These are phyloP conservation scores for Musa acuminata DNA, from an alignment of 176 grass and related monocot species.

Conservation along the genomic window DNA sequence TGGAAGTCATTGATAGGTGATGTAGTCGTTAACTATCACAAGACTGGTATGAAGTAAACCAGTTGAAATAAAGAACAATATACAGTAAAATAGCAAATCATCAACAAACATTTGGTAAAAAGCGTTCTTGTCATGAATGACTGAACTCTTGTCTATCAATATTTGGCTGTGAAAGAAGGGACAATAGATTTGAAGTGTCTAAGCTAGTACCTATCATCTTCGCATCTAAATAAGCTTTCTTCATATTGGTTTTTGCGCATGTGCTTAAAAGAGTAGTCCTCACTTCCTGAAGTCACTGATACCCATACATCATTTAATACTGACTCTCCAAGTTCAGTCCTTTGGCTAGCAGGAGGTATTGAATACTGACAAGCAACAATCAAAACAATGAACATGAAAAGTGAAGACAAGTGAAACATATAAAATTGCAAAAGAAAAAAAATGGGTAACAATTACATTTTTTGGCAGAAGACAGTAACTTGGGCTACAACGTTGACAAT, in stretches of 20 bases:
- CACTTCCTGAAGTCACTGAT: conserved; percentile 2
- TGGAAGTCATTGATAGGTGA: not conserved
- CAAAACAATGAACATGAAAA: not conserved
- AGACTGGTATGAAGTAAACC: too few relatives aligned
- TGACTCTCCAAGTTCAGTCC: conserved; percentile 23
- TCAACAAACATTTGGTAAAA: too few relatives aligned
- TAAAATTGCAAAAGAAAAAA: not conserved
- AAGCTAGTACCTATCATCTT: conserved; percentile 3
- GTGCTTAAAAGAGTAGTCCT: not conserved
- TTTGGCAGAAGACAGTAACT: conserved; percentile 95
- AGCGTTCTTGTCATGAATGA: not conserved
- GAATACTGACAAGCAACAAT: conserved; percentile 43
- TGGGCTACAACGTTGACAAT: conserved; percentile 78
- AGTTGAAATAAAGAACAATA: not conserved
- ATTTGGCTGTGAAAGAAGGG: not conserved
- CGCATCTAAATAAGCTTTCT: conserved; percentile 13
- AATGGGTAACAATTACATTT: conserved; percentile 51
- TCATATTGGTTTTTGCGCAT: conserved; percentile 3
- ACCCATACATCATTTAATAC: conserved; percentile 77
- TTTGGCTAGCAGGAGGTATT: conserved; percentile 71
- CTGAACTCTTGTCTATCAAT: not conserved
- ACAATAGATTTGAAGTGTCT: not conserved
- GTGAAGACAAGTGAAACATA: conserved; percentile 14
- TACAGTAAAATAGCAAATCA: not conserved
- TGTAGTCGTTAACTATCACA: too few relatives aligned